Percentiles rank a stretch among this genome's conserved stretches.
Evolutionary conservation across 2,329 filamentous ascomycete species (phyloP).

Genomic region (Xylariaceae sp.): DNA sequence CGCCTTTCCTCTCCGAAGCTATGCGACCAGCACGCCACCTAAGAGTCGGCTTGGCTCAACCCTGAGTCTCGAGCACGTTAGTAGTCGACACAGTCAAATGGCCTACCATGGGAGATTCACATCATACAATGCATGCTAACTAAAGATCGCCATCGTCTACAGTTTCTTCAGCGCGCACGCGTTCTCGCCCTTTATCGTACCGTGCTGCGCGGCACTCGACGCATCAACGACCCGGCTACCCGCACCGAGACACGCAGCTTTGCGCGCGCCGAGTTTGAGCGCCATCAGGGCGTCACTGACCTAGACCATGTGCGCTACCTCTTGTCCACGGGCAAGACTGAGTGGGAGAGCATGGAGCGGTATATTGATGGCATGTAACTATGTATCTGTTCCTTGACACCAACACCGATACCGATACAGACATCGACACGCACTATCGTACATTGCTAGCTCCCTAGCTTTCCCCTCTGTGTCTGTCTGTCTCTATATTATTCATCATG

Average conservation of each 20-base stretch:
- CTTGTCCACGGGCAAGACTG: constrained; percentile 68
- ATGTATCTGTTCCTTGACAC: not conserved
- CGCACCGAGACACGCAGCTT: constrained; percentile 63
- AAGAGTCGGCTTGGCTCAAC: constrained; percentile 50
- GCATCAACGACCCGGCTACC: constrained; percentile 58
- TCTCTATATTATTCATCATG: not conserved
- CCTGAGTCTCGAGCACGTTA: constrained; percentile 66
- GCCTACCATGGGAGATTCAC: too few relatives aligned
- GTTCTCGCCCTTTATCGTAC: constrained; percentile 64
- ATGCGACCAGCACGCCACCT: constrained; percentile 44
- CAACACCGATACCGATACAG: too few relatives aligned
- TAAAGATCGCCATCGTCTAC: not conserved
- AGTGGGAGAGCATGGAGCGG: constrained; percentile 69
- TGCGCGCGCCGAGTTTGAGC: constrained; percentile 67
- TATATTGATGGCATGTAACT: constrained; percentile 57
- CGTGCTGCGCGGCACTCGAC: constrained; percentile 61
- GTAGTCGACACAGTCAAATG: constrained; percentile 30
- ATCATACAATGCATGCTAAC: constrained; percentile 10
- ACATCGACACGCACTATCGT: too few relatives aligned
- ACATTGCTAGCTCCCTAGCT: constrained; percentile 1
- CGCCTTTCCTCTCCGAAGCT: constrained; percentile 41
- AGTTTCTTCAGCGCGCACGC: constrained; percentile 66
- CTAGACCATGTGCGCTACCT: constrained; percentile 67
- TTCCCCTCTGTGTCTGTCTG: not conserved
- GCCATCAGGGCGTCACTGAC: constrained; percentile 63